Evolutionary conservation across 805 yeast genomes (phyloP).

Genomic region (Saccharomycopsis babjevae): DNA sequence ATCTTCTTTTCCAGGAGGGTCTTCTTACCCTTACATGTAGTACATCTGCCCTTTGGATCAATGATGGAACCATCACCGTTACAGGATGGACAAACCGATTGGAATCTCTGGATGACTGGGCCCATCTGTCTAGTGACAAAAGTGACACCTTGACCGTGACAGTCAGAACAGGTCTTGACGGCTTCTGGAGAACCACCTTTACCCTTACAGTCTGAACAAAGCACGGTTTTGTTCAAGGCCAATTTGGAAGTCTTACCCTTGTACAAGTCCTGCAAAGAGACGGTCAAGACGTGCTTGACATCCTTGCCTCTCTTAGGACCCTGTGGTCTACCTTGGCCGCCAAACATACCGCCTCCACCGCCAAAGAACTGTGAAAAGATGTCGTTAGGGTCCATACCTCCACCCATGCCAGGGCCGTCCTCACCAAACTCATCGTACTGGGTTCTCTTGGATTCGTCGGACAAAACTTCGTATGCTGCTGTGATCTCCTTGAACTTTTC

Average conservation of each 20-base stretch:
- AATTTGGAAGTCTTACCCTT: constrained; percentile 90
- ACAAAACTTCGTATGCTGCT: constrained; percentile 78
- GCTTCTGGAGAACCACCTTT: constrained; percentile 91
- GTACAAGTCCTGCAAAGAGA: constrained; percentile 85
- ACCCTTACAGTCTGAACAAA: constrained; percentile 86
- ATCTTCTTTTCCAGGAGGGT: constrained; percentile 81
- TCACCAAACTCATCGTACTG: constrained; percentile 84
- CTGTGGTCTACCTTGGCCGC: constrained; percentile 53
- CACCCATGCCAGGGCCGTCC: constrained; percentile 78
- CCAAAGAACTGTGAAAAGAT: constrained; percentile 79
- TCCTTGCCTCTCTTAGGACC: constrained; percentile 89
- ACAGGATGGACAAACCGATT: constrained; percentile 87
- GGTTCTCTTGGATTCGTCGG: constrained; percentile 82
- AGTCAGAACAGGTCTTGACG: constrained; percentile 74
- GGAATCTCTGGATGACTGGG: constrained; percentile 97
- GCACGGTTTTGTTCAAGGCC: constrained; percentile 84
- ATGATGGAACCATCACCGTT: constrained; percentile 85
- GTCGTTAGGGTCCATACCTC: constrained; percentile 61
- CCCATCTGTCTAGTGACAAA: constrained; percentile 98
- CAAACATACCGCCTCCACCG: constrained; percentile 40
- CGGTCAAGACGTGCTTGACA: constrained; percentile 77
- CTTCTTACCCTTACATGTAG: constrained; percentile 80
- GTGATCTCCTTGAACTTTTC: constrained; percentile 91
- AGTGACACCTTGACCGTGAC: constrained; percentile 88
- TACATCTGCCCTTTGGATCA: constrained; percentile 82